phyloP scores from a whole-genome alignment of 1,284 basidiomycete genomes.

The Apiotrichum veenhuisii region DNA sequence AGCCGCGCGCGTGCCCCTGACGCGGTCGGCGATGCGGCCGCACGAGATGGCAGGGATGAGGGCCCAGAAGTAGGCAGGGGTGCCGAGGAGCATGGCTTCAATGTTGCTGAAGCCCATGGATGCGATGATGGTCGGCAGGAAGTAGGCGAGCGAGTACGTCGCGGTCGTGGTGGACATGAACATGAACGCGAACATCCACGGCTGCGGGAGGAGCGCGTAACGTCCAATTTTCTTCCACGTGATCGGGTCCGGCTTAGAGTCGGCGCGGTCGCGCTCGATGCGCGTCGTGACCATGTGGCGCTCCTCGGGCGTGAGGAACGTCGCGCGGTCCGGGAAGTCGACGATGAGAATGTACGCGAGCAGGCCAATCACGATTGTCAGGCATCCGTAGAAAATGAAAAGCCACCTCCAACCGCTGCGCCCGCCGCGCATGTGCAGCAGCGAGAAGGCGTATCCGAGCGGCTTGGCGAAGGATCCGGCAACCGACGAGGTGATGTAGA shows the following conservation, averaged over 20 bases:
- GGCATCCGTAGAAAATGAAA: constrained; percentile 11
- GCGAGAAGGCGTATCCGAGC: constrained; percentile 12
- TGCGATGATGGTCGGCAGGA: constrained; percentile 50
- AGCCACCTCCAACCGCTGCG: constrained; percentile 12
- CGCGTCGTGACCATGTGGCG: constrained; percentile 8
- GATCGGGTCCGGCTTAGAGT: constrained; percentile 47
- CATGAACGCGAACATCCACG: constrained; percentile 51
- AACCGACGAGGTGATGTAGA: constrained; percentile 45
- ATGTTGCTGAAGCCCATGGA: constrained; percentile 46
- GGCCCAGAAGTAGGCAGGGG: constrained; percentile 49
- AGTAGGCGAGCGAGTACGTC: constrained; percentile 36
- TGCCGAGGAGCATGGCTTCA: constrained; percentile 43
- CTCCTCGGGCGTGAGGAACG: constrained; percentile 12
- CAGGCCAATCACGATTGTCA: constrained; percentile 2
- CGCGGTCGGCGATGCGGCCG: constrained; percentile 38
- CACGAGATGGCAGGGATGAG: constrained; percentile 41
- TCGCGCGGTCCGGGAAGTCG: constrained; percentile 15
- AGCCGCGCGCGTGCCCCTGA: constrained; percentile 4
- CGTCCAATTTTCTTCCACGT: constrained; percentile 38
- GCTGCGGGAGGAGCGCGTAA: constrained; percentile 48
- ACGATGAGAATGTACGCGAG: constrained; percentile 6
- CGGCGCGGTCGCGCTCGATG: constrained; percentile 29
- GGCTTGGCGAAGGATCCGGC: constrained; percentile 15
- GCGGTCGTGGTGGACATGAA: constrained; percentile 34
- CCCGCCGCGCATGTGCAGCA: constrained; percentile 5